phyloP scores from a whole-genome alignment of 1,284 basidiomycete genomes.

The Ustilago esculenta region DNA sequence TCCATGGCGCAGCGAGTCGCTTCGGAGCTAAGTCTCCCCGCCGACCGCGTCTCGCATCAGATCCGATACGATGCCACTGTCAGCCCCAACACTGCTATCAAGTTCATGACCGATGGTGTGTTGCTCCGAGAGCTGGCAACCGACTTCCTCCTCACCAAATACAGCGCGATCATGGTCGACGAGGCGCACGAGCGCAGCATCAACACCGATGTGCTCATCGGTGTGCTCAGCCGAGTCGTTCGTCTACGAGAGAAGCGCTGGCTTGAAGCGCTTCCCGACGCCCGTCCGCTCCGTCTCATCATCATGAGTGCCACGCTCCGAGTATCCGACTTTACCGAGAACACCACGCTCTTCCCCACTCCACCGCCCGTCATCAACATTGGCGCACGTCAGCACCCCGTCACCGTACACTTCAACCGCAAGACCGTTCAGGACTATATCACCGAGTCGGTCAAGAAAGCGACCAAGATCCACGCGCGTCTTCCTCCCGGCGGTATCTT shows the following conservation, averaged over 20 bases:
- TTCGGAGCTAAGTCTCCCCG: slow-evolving; percentile 82
- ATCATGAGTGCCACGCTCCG: slow-evolving; percentile 99
- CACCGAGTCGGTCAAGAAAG: slow-evolving; percentile 87
- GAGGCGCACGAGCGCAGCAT: slow-evolving; percentile 98
- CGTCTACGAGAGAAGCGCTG: slow-evolving; percentile 75
- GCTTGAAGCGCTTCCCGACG: slow-evolving; percentile 51
- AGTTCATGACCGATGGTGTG: slow-evolving; percentile 99
- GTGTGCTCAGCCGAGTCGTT: slow-evolving; percentile 90
- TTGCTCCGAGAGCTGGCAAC: slow-evolving; percentile 88
- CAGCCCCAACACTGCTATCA: slow-evolving; percentile 87
- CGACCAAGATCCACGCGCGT: slow-evolving; percentile 79
- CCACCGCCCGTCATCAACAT: slow-evolving; percentile 92
- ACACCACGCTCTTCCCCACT: slow-evolving; percentile 80
- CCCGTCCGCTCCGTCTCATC: slow-evolving; percentile 84
- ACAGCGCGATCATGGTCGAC: slow-evolving; percentile 88
- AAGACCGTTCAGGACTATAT: slow-evolving; percentile 88
- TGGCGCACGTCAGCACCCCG: slow-evolving; percentile 89
- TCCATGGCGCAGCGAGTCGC: slow-evolving; percentile 93
- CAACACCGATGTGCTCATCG: slow-evolving; percentile 97
- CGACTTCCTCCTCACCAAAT: slow-evolving; percentile 88
- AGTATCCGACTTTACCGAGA: slow-evolving; percentile 90
- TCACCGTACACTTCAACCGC: slow-evolving; percentile 92
- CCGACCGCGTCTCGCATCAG: slow-evolving; percentile 88
- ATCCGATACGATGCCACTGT: slow-evolving; percentile 96
- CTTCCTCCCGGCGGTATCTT: slow-evolving; percentile 78